Evolutionary conservation across 768 basidiomycete genomes (phyloP).

Genomic region (Phlebiopsis gigantea): DNA sequence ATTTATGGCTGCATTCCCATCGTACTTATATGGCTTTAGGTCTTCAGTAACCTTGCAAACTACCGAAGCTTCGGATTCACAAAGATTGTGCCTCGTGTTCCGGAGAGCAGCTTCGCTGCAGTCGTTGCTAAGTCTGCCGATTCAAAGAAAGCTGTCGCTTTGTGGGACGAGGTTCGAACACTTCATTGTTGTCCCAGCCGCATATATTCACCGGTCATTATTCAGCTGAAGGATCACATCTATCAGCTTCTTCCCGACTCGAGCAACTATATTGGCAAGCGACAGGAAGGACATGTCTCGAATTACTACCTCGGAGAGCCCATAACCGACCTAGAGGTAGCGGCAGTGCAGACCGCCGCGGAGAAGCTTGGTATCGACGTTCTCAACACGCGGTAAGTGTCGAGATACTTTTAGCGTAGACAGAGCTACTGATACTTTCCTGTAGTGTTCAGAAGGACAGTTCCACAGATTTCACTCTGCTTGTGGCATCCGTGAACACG

Average conservation of each 20-base stretch:
- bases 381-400: constrained; percentile 69
- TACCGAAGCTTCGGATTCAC: constrained; percentile 82
- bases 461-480: constrained; percentile 55
- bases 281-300: constrained; percentile 67
- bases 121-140: constrained; percentile 61
- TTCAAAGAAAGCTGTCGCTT: constrained; percentile 42
- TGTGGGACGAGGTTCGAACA: constrained; percentile 58
- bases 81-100: constrained; percentile 75
- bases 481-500: constrained; percentile 64
- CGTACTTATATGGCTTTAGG: constrained; percentile 20
- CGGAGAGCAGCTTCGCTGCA: constrained; percentile 53
- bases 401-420: too few relatives aligned
- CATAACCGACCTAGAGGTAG: constrained; percentile 74
- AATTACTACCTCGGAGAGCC: constrained; percentile 81
- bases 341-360: constrained; percentile 65
- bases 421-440: background rate
- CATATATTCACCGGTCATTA: background rate
- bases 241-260: constrained; percentile 63
- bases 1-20: background rate
- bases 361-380: constrained; percentile 74
- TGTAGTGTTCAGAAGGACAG: constrained; percentile 67
- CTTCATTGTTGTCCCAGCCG: background rate
- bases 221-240: constrained; percentile 68
- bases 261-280: constrained; percentile 75
- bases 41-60: constrained; percentile 62